Evolutionary conservation across 1,139 yeast species (phyloP).

Genomic region (Debaryomyces fabryi): DNA sequence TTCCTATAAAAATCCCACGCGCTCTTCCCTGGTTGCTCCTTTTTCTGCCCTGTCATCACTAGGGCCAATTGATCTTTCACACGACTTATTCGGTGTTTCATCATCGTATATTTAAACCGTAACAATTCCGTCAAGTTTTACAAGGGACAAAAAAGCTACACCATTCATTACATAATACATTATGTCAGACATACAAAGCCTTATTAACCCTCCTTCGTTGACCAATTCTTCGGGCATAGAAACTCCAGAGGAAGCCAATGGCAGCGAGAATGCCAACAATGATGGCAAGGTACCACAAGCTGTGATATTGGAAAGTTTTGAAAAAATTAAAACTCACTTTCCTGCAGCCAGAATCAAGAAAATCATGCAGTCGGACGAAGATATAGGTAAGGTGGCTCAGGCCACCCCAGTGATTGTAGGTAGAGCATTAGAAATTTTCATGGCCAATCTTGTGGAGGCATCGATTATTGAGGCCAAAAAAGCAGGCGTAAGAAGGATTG

Average conservation of each 20-base stretch:
- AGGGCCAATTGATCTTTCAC: neutral
- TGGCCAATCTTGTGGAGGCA: conserved; percentile 87
- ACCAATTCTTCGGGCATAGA: neutral
- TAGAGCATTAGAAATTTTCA: conserved; percentile 87
- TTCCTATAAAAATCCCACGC: neutral
- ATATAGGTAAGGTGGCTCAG: conserved; percentile 97
- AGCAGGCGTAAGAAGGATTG: conserved; percentile 78
- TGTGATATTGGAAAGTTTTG: conserved; percentile 39
- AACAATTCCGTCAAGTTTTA: conserved; percentile 4
- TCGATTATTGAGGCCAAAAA: conserved; percentile 77
- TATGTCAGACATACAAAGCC: conserved; percentile 16
- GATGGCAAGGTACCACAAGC: conserved; percentile 28
- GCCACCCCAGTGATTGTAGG: conserved; percentile 98
- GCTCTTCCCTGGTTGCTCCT: neutral
- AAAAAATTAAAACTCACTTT: conserved; percentile 83
- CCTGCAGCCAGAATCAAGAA: conserved; percentile 97
- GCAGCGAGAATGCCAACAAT: conserved; percentile 2
- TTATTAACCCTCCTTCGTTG: conserved; percentile 15
- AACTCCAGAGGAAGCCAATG: neutral
- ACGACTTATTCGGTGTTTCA: neutral
- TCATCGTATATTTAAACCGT: conserved; percentile 6
- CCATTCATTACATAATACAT: neutral
- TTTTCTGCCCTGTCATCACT: neutral
- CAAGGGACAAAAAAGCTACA: neutral
- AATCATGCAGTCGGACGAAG: conserved; percentile 97